Evolutionary conservation across 1,139 yeast genomes (phyloP), one percentile per base, ranked within the genome.

Genomic region (Protomyces lactucae-debilis): DNA sequence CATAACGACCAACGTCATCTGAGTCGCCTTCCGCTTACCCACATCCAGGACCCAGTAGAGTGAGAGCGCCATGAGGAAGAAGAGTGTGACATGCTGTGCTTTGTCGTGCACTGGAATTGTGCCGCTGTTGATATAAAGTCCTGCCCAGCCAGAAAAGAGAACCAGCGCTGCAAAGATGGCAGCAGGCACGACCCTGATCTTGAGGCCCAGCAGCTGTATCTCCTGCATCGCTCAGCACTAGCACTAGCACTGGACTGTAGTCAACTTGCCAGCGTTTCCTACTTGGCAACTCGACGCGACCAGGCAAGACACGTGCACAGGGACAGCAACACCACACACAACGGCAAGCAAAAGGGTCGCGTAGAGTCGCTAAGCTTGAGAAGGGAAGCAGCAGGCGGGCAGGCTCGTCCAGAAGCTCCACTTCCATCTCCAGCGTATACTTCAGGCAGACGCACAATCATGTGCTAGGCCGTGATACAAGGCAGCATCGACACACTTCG

Each of bases 21-120:
- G 75, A 43, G 82, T 73, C 10, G 77, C 72, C 65, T 79, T 76
- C 67, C 79, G 73, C 8, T 80, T 70, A 5, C 76, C 69, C 3
- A 77, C 69, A 76, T 83, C 84, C 63, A 84, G 75, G 8, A 83
- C 72, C 77, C 83, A 83, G 76, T 83, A 85, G 71, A 85, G 82
- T 21, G 60, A 48, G 64, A 76, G 71, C 1, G 87, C 82, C 14
- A 85, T 74, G 3, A 82, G 66, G 65, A 80, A 76, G 71, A 85
- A 85, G 32, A 83, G 79, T 21, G 72, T 60, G 64, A 81, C 81
- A 69, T 85, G 88, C 28, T 83, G 71, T 6, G 77, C 68, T 73
- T 85, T 85, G 73, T 85, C 88, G 71, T 83, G 39, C 28, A 64
- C 52, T 3, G 64, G 64, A 78, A n/a, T 18, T 2, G 43, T 35